These are phyloP conservation scores for Phytophthora idaei DNA, from an alignment of 352 stramenopile genomes.

Conservation along the genomic window DNA sequence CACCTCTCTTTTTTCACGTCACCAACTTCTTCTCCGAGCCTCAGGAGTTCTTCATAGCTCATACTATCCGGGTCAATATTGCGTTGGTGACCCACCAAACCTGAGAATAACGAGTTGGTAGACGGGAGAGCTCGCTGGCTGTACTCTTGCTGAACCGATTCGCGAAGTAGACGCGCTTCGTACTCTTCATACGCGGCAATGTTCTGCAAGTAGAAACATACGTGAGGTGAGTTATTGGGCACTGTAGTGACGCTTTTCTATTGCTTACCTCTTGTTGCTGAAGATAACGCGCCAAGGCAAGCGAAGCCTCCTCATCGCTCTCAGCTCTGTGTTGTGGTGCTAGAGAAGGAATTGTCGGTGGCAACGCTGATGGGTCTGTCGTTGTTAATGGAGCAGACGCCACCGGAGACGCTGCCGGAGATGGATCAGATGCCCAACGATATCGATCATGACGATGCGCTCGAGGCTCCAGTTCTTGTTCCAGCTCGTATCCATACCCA, in stretches of 20 bases:
- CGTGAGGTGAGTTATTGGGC: constrained; percentile 2
- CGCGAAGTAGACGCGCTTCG: constrained; percentile 41
- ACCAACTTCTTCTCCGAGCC: constrained; percentile 69
- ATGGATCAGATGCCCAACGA: constrained; percentile 28
- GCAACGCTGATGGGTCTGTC: constrained; percentile 22
- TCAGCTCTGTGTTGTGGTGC: constrained; percentile 20
- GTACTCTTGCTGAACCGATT: constrained; percentile 25
- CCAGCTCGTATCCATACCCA: constrained; percentile 37
- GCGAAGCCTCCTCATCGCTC: constrained; percentile 66
- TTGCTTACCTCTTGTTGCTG: constrained; percentile 69
- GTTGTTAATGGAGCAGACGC: constrained; percentile 25
- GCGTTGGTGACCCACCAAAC: constrained; percentile 17
- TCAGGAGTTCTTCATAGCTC: constrained; percentile 80
- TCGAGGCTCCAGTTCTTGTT: constrained; percentile 36
- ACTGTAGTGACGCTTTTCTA: background rate
- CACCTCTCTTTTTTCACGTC: constrained; percentile 83
- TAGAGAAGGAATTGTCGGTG: constrained; percentile 24
- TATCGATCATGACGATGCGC: constrained; percentile 29
- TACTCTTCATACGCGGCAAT: constrained; percentile 75
- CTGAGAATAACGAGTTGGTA: constrained; percentile 18
- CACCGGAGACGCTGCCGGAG: constrained; percentile 16
- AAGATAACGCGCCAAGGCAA: constrained; percentile 69
- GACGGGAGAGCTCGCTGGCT: constrained; percentile 8
- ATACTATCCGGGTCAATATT: constrained; percentile 81
- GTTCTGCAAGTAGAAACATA: constrained; percentile 45